Base-by-base conservation (phyloP, 2,329 filamentous ascomycete genomes). In the Colletotrichum australisinense region DNA sequence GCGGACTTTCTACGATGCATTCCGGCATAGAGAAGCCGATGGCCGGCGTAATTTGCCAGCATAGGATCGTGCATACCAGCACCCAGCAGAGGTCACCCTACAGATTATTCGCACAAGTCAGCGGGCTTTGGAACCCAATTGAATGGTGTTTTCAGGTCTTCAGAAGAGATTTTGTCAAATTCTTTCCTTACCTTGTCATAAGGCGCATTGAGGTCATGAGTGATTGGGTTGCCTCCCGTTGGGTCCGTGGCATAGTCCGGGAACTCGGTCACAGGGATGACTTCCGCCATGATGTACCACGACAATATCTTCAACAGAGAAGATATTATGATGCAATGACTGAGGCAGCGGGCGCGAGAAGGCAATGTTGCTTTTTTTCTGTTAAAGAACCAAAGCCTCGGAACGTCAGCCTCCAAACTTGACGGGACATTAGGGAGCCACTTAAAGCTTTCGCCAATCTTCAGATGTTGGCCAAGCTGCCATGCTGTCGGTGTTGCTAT, bases 21-120 rank as follows among this genome's bases (percentile, higher is more conserved):
- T 3, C 82, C 82, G 5, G 82, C 82, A 35, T 84, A 83, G 28
- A 82, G 76, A 69, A 84, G 26, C 82, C 82, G 66, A 84, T 84
- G 46, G 82, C 82, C 1, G 81, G 81, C 5, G 81, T 83, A 56
- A 83, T 83, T 67, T 82, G 81, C 81, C 81, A 83, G 69, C 81
- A 83, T 2, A 83, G 75, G 14, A 81, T 77, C 0, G 81, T 83
- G 74, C 78, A 80, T 30, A 83, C 79, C 0, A 86, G 75, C 64
- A 86, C 62, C 84, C 84, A 86, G 32, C 83, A 85, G 5, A 86
- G 72, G 26, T 86, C 84, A 12, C 85, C 85, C 79, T 83, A 28
- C 3, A 16, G 3, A 12, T 7, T 26, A n/a, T 46, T 42, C 16
- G 32, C 6, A 22, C 7, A 1, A n/a, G 9, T 69, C 24, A 32